Base-by-base conservation (phyloP, 257 asterid species). In the Coffea canephora region DNA sequence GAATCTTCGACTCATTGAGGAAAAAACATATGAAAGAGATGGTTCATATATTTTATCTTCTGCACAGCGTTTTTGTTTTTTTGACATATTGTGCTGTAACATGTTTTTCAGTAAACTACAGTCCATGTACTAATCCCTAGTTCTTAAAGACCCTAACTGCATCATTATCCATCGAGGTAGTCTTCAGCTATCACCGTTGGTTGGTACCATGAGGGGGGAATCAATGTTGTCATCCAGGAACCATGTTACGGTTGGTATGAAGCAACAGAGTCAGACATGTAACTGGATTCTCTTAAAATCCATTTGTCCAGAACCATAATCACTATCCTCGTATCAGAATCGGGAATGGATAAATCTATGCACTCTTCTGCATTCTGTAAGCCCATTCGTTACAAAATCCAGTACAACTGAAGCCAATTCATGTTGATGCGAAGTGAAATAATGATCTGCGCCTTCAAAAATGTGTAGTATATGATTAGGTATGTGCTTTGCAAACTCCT, bases 401-500 rank as follows among this genome's bases (percentile, higher is more conserved):
- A 93, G 76, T 82, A 93, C 96, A 45, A 88, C 48, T 2, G 91
- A 86, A 70, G 84, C 84, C 83, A 95, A 79, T 82, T 87, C 89
- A 45, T 81, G 75, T 84, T 88, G 94, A 83, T 83, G 86, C 73
- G 77, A 78, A 36, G 99, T 91, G 87, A 80, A 93, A 73, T 93
- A 94, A 72, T 95, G 98, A 89, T 95, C 97, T 41, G 99, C 97
- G 43, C 97, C 97, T 88, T 88, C 85, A 48, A 91, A 87, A 81
- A 95, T 85, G 77, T 87, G 82, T 16, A 95, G 73, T 11, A 78
- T 79, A 74, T 91, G 97, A 82, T 90, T 91, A 1, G 81, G 79
- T 72, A 93, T 83, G 61, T 77, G 4, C 84, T 87, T 84, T 72
- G 84, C 85, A 61, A 93, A 91, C 77, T 91, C 90, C 27, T 31